Base-by-base conservation (phyloP, 1,139 yeast species). In the Suhomyces yuchorum region DNA sequence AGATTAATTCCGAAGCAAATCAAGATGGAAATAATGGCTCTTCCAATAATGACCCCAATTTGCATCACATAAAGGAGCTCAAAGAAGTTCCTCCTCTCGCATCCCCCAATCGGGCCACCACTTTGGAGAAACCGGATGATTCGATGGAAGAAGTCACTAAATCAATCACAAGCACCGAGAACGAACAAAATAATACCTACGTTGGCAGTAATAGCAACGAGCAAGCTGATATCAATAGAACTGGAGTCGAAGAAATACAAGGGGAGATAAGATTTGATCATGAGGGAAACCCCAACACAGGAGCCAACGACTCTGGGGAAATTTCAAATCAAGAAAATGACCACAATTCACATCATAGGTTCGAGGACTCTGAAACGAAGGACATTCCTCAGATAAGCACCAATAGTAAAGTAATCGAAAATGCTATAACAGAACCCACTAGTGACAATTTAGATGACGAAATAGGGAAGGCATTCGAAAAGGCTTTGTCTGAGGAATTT, bases 401-500 rank as follows among this genome's bases (percentile, higher is more conserved):
- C 19, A 22, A 7, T 2, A n/a, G 14, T 8, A 20, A 19, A 4
- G 18, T 9, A 17, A n/a, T 20, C 3, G 7, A 35, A 8, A 35
- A 20, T 20, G 37, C 7, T 11, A 20, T 8, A 2, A 3, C 20
- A n/a, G 26, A 20, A n/a, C 4, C 38, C 5, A 17, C 14, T 11
- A 15, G 26, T 7, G 17, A 35, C 7, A n/a, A 20, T 14, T 35
- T 35, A 17, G 38, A 35, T 22, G 38, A 35, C 20, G 38, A 20
- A 20, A 35, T 35, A 8, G 38, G 38, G n/a, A 20, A 35, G 20
- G 38, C 38, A 2, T 35, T 35, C 11, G 38, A 35, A 35, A 35
- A 35, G 17, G 38, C 38, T 3, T 9, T 37, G 18, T 37, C 39
- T 6, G 39, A 37, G 8, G 39, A 37, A 15, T n/a, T 17, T 23